Evolutionary conservation across 2,329 filamentous ascomycete genomes (phyloP).

Genomic region (Sclerotinia spermophila): DNA sequence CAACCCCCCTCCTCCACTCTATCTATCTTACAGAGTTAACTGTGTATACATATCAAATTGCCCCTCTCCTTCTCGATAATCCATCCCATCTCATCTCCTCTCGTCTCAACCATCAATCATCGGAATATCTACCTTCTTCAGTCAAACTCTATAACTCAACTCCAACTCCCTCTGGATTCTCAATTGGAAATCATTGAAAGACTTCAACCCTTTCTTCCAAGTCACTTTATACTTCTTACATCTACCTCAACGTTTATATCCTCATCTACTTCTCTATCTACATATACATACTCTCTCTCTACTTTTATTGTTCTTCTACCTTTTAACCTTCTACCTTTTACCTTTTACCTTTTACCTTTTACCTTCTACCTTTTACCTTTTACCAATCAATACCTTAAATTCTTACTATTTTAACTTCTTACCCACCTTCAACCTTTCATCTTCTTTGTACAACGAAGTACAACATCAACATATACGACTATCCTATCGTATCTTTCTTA

Average conservation of each 20-base stretch:
- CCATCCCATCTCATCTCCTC: not conserved
- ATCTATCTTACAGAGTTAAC: not conserved
- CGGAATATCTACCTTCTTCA: not conserved
- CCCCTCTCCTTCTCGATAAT: not conserved
- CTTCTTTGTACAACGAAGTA: not conserved
- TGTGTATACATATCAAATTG: constrained; percentile 14
- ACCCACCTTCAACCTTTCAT: not conserved
- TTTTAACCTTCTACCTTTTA: not conserved
- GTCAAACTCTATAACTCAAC: no score
- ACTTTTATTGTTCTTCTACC: no score
- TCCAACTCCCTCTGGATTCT: no score
- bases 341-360: not conserved
- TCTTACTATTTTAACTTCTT: not conserved
- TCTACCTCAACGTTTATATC: not conserved
- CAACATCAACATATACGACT: not conserved
- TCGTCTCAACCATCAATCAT: not conserved
- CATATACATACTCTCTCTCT: not conserved
- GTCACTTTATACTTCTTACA: not conserved
- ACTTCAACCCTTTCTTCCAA: constrained; percentile 11
- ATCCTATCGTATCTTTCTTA: not conserved
- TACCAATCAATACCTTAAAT: not conserved
- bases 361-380: not conserved
- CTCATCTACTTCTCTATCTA: not conserved
- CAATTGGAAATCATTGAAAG: not conserved
- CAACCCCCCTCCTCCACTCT: constrained; percentile 8